Evolutionary conservation across 352 stramenopile genomes (phyloP).

Genomic region (Pythium coloratum): DNA sequence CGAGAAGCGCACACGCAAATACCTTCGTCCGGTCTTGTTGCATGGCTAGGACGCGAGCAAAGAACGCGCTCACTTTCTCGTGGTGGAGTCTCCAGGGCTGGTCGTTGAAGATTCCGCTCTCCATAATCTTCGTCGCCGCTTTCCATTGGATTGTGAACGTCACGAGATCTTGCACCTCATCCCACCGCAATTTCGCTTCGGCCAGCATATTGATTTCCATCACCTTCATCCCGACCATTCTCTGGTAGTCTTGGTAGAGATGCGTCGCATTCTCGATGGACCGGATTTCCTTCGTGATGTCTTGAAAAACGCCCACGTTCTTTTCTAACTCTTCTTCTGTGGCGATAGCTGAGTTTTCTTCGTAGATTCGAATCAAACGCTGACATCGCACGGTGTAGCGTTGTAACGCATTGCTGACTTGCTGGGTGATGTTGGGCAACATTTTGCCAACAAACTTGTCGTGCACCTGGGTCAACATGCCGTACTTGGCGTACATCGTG

Average conservation of each 20-base stretch:
- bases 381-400: conserved; percentile 56
- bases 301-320: conserved; percentile 49
- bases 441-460: conserved; percentile 67
- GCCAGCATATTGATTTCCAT: conserved; percentile 50
- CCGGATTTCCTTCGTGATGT: conserved; percentile 46
- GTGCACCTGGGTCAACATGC: conserved; percentile 44
- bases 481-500: conserved; percentile 49
- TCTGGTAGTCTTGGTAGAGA: conserved; percentile 73
- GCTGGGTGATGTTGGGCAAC: conserved; percentile 64
- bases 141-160: conserved; percentile 52
- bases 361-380: conserved; percentile 47
- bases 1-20: conserved; percentile 47
- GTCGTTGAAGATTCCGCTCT: conserved; percentile 65
- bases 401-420: conserved; percentile 57
- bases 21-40: conserved; percentile 26
- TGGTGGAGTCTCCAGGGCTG: conserved; percentile 54
- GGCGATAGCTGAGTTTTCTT: conserved; percentile 45
- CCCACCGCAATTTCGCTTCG: conserved; percentile 47
- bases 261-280: conserved; percentile 49
- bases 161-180: conserved; percentile 60
- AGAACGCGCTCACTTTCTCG: conserved; percentile 38
- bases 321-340: conserved; percentile 63
- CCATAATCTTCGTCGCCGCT: conserved; percentile 43
- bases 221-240: conserved; percentile 65
- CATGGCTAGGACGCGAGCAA: conserved; percentile 36